phyloP scores from a whole-genome alignment of 108 stramenopile species.

The Skeletonema tropicum region DNA sequence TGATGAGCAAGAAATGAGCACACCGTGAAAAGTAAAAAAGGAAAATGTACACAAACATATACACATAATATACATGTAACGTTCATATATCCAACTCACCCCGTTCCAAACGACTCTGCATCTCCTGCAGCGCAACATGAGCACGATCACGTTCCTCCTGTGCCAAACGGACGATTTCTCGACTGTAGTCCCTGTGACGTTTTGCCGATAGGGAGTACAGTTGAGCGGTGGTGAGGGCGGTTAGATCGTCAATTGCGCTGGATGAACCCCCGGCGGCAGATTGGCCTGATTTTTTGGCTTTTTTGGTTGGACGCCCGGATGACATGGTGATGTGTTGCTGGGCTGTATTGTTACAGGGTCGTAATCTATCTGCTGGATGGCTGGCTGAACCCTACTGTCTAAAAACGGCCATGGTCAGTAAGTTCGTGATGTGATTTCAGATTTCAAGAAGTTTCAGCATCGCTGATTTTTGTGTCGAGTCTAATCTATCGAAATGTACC shows the following conservation, averaged over 20 bases:
- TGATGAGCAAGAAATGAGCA: too few species aligned
- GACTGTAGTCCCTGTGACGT: slow-evolving; percentile 28
- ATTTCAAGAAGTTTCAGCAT: too few species aligned
- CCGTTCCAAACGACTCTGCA: slow-evolving; percentile 21
- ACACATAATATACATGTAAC: too few species aligned
- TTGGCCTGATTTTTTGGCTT: slow-evolving; percentile 7
- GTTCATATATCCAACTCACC: too few species aligned
- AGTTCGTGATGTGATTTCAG: too few species aligned
- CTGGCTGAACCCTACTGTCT: too few species aligned
- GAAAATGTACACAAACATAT: too few species aligned
- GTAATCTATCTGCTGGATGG: too few species aligned
- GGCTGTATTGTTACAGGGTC: too few species aligned
- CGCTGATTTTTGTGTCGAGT: too few species aligned
- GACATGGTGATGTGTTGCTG: not conserved
- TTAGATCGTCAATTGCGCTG: slow-evolving; percentile 18
- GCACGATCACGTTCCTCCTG: slow-evolving; percentile 39
- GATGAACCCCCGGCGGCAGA: not conserved
- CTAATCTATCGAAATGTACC: too few species aligned
- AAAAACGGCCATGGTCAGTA: too few species aligned
- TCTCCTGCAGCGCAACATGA: slow-evolving; percentile 18
- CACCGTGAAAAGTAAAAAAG: not conserved
- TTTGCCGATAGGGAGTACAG: slow-evolving; percentile 37
- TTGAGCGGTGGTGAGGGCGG: slow-evolving; percentile 32
- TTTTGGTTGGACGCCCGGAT: slow-evolving; percentile 6
- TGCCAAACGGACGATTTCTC: slow-evolving; percentile 21